Evolutionary conservation across 2,329 filamentous ascomycete genomes (phyloP), one percentile per base, ranked within the genome.

Genomic region (Ploettnerulaceae sp.): DNA sequence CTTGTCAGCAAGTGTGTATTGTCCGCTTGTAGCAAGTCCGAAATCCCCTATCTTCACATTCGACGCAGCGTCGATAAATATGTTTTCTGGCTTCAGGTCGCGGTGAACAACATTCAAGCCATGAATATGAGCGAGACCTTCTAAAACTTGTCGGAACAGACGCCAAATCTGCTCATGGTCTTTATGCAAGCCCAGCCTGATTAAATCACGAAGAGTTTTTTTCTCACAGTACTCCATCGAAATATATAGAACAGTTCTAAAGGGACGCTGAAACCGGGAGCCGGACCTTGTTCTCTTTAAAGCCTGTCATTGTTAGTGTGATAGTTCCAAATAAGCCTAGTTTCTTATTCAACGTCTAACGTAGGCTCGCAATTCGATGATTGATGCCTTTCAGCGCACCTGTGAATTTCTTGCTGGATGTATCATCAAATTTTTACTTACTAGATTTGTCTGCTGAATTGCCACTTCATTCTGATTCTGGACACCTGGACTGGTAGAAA

Each of bases 181-280:
- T 56, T 86, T 82, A 57, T 80, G 79, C 8, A 97, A 69, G 22
- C 82, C 84, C 58, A 84, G 80, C 17, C 79, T 76, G 47, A 98
- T 94, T 22, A 96, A 69, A 71, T 97, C 89, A 15, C 90, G 84
- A 24, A 98, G 76, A 0, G 93, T 97, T 36, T 58, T 49, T 62
- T 91, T 93, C 64, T 97, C 91, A 61, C 93, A 98, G 57, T 96
- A 95, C 64, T 98, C 93, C 93, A 98, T 98, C 51, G 95, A 93
- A 46, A 98, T 97, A 64, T 96, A 98, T 32, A 98, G 74, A 5
- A 90, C 83, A 0, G 85, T 90, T 42, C 78, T 79, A 50, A 78
- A 76, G 3, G 78, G 69, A 33, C 76, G 72, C 45, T 76, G 71
- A 15, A 70, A 69, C 45, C 56, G 58, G 22, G 57, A 58, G 39